Base-by-base conservation (phyloP, 192 early-diverging fungal genomes). In the Coemansia sp. region DNA sequence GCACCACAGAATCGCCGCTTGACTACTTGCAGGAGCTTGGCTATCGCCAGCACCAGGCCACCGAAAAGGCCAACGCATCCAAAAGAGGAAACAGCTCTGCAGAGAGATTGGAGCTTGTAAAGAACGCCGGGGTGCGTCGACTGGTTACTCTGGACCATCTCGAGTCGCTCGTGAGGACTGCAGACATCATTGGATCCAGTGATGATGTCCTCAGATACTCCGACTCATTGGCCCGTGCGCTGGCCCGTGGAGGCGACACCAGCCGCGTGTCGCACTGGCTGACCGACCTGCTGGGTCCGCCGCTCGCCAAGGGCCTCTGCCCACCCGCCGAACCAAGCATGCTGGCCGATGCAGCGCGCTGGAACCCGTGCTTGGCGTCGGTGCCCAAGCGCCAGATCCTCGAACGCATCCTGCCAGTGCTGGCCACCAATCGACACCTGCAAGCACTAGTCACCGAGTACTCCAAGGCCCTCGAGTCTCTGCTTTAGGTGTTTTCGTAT, bases 301-400 rank as follows among this genome's bases (percentile, higher is more conserved):
- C 62, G 10, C 28, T 64, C 6, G 20, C 17, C 28, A n/a, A 33
- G 10, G 47, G 60, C 11, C 28, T 37, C 14, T 17, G 45, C 15
- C 44, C 53, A 7, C 5, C 18, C 26, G 2, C 3, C 6, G 33
- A 24, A 13, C 9, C 46, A 30, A 20, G 45, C 43, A n/a, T n/a
- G n/a, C n/a, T n/a, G n/a, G n/a, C n/a, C n/a, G n/a, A n/a, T n/a
- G n/a, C n/a, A n/a, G n/a, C 49, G 36, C 35, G 20, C 10, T 58
- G 53, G 50, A 23, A 13, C 23, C 27, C 35, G 32, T 24, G 35
- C 27, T 27, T 71, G 32, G 56, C 78, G 60, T 69, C 77, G 6
- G 61, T 80, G 41, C 73, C 80, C 27, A 93, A 93, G 39, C 82
- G 82, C 8, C 76, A 78, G 29, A 50, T 91, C 8, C 39, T 93